phyloP scores from a whole-genome alignment of 306 rosid genomes.

The Leucaena leucocephala region DNA sequence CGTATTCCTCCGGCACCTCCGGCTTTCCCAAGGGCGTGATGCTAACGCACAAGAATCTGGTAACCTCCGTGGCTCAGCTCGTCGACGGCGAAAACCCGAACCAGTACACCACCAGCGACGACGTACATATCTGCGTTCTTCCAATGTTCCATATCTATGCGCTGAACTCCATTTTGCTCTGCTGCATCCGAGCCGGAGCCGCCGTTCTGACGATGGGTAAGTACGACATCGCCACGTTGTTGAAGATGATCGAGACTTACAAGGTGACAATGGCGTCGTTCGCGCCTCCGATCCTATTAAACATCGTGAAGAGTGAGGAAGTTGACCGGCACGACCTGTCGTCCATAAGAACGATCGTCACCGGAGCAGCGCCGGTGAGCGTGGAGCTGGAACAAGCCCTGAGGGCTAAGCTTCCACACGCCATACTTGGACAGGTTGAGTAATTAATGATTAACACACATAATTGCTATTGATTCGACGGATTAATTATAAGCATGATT shows the following conservation, averaged over 20 bases:
- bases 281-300: conserved; percentile 78
- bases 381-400: conserved; percentile 65
- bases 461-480: background rate
- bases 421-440: conserved; percentile 70
- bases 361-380: conserved; percentile 89
- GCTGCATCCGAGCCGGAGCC: conserved; percentile 76
- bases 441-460: background rate
- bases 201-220: conserved; percentile 63
- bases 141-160: conserved; percentile 87
- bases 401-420: conserved; percentile 58
- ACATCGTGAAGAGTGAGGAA: conserved; percentile 62
- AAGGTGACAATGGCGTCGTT: conserved; percentile 70
- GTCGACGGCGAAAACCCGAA: conserved; percentile 84
- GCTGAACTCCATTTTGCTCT: conserved; percentile 62
- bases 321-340: conserved; percentile 55
- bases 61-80: conserved; percentile 69
- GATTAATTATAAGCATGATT: background rate
- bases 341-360: conserved; percentile 60
- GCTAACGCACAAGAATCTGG: conserved; percentile 70
- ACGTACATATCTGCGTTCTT: conserved; percentile 73
- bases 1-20: conserved; percentile 79
- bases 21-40: conserved; percentile 80
- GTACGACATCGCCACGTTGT: conserved; percentile 52
- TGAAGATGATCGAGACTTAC: conserved; percentile 50
- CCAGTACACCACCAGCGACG: conserved; percentile 52